Percentiles rank a stretch among this genome's conserved stretches.
Evolutionary conservation across 306 rosid genomes (phyloP).

Genomic region (Ormosia emarginata): DNA sequence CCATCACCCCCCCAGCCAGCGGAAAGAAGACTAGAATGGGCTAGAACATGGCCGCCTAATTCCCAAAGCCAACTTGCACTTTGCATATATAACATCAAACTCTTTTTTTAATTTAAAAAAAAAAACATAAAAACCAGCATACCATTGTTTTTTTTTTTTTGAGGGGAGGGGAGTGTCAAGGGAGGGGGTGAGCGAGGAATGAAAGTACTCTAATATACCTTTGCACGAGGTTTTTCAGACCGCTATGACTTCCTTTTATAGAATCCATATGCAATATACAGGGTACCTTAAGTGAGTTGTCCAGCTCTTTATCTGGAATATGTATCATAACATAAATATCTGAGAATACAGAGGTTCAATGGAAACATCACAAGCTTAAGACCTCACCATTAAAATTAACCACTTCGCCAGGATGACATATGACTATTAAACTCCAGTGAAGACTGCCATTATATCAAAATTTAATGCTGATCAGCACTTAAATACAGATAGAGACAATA

Average conservation of each 20-base stretch:
- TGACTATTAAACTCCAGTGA: conserved; percentile 92
- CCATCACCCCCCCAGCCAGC: not conserved
- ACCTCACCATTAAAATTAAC: conserved; percentile 61
- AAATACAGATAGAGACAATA: conserved; percentile 23
- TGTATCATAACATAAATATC: conserved; percentile 15
- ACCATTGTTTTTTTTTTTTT: not conserved
- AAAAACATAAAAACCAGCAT: not conserved
- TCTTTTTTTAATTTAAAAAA: not conserved
- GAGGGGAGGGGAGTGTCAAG: not conserved
- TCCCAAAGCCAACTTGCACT: not conserved
- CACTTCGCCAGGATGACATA: conserved; percentile 90
- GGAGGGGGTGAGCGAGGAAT: not conserved
- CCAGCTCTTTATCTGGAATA: conserved; percentile 57
- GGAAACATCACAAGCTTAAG: conserved; percentile 10
- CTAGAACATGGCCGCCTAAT: not conserved
- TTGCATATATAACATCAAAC: not conserved
- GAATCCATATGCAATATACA: conserved; percentile 98
- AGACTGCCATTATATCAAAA: conserved; percentile 54
- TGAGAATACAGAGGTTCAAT: conserved; percentile 15
- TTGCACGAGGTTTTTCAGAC: conserved; percentile 86
- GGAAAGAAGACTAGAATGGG: not conserved
- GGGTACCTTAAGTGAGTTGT: conserved; percentile 56
- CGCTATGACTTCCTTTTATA: conserved; percentile 83
- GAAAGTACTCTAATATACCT: conserved; percentile 47
- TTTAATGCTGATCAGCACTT: conserved; percentile 26